phyloP scores from a whole-genome alignment of 306 rosid species.

The Quercus aquifolioides region DNA sequence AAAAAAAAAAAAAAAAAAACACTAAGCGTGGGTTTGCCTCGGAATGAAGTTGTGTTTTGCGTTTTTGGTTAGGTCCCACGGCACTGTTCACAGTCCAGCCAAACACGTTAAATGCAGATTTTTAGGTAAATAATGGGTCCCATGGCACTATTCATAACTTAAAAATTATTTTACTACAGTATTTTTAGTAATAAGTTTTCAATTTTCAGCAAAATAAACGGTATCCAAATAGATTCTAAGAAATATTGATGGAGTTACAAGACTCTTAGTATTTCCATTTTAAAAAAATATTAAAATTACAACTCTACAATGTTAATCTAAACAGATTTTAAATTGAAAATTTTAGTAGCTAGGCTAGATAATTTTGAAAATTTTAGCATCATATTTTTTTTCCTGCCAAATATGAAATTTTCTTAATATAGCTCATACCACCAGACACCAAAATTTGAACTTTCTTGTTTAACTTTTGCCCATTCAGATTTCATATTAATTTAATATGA shows the following conservation, averaged over 20 bases:
- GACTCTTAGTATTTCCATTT: too few relatives aligned
- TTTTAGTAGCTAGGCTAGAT: too few relatives aligned
- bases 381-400: neutral
- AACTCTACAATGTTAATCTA: too few relatives aligned
- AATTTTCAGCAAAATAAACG: accelerated
- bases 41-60: too few relatives aligned
- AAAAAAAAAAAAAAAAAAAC: too few relatives aligned
- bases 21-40: accelerated
- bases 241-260: too few relatives aligned
- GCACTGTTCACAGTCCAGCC: accelerated
- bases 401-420: neutral
- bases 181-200: too few relatives aligned
- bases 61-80: accelerated
- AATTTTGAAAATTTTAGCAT: neutral
- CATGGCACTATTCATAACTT: accelerated
- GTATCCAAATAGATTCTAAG: too few relatives aligned
- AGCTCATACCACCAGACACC: neutral
- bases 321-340: too few relatives aligned
- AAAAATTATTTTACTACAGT: too few relatives aligned
- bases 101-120: too few relatives aligned
- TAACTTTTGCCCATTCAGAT: neutral
- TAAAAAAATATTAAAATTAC: too few relatives aligned
- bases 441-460: neutral
- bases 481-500: neutral
- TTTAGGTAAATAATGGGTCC: accelerated